These are phyloP conservation scores for Pulveroboletus ravenelii DNA, from an alignment of 768 basidiomycete species.

Conservation along the genomic window DNA sequence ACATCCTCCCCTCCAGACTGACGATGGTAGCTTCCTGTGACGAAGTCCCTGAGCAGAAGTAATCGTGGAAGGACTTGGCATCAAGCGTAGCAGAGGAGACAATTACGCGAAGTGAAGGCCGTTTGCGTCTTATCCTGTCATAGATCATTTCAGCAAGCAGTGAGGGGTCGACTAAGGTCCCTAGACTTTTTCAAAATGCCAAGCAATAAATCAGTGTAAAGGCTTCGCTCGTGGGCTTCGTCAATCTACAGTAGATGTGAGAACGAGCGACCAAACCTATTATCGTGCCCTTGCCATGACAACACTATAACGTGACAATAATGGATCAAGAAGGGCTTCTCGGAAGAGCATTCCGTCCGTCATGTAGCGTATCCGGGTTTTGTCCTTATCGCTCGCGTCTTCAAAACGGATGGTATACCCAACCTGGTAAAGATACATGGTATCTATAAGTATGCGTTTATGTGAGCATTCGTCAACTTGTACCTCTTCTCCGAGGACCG, in stretches of 20 bases:
- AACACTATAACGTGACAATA: slow-evolving; percentile 88
- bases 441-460: background rate
- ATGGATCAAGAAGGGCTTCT: slow-evolving; percentile 86
- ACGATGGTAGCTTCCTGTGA: slow-evolving; percentile 75
- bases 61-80: slow-evolving; percentile 82
- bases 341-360: slow-evolving; percentile 99
- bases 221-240: slow-evolving; percentile 93
- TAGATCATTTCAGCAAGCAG: slow-evolving; percentile 1
- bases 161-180: background rate
- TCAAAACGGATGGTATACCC: slow-evolving; percentile 98
- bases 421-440: slow-evolving; percentile 51
- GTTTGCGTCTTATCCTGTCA: slow-evolving; percentile 81
- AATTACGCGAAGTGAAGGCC: slow-evolving; percentile 84
- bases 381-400: slow-evolving; percentile 78
- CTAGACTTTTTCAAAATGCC: slow-evolving; percentile 89
- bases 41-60: slow-evolving; percentile 68
- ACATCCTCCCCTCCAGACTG: slow-evolving; percentile 90
- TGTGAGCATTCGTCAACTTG: background rate
- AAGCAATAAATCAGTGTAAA: slow-evolving; percentile 92
- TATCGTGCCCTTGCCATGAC: slow-evolving; percentile 69
- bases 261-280: background rate
- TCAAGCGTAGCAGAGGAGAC: slow-evolving; percentile 97
- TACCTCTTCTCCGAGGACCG: slow-evolving; percentile 84
- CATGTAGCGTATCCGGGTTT: slow-evolving; percentile 90
- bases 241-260: slow-evolving; percentile 60